These are phyloP conservation scores for Liriodendron chinense DNA, from an alignment of 164 flowering plant species.

Conservation along the genomic window DNA sequence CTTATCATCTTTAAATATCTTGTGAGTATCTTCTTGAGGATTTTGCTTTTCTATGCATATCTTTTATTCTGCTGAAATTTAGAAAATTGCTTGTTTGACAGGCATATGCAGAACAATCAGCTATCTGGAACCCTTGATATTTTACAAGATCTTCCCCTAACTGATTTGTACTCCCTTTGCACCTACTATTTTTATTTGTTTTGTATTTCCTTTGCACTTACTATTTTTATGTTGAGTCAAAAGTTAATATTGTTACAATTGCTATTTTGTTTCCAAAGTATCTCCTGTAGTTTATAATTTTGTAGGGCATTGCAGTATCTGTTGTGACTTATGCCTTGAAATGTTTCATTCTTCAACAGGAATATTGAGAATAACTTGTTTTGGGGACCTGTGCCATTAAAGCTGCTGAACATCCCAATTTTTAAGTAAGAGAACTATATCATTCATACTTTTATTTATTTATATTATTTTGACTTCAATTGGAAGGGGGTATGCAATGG, in stretches of 20 bases:
- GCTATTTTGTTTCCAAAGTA: not conserved
- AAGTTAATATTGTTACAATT: not conserved
- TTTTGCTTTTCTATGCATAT: not conserved
- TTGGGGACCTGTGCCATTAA: constrained; percentile 76
- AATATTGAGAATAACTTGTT: constrained; percentile 79
- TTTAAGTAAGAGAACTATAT: constrained; percentile 51
- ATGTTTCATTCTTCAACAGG: constrained; percentile 39
- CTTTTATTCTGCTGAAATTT: not conserved
- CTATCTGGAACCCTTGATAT: constrained; percentile 87
- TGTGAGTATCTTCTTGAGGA: constrained; percentile 43
- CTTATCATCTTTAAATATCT: constrained; percentile 51
- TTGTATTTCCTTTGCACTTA: constrained; percentile 48
- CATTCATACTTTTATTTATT: not conserved
- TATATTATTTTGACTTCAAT: not conserved
- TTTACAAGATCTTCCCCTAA: constrained; percentile 76
- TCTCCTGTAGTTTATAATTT: not conserved
- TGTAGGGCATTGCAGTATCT: not conserved
- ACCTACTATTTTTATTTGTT: too few species aligned
- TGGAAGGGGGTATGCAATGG: not conserved
- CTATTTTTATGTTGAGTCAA: not conserved
- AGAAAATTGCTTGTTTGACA: constrained; percentile 33
- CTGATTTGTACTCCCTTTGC: constrained; percentile 59
- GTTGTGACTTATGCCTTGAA: constrained; percentile 8
- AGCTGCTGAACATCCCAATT: constrained; percentile 64
- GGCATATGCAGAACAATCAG: constrained; percentile 82